phyloP scores from a whole-genome alignment of 2,329 filamentous ascomycete species.

The Penicillium sp. region DNA sequence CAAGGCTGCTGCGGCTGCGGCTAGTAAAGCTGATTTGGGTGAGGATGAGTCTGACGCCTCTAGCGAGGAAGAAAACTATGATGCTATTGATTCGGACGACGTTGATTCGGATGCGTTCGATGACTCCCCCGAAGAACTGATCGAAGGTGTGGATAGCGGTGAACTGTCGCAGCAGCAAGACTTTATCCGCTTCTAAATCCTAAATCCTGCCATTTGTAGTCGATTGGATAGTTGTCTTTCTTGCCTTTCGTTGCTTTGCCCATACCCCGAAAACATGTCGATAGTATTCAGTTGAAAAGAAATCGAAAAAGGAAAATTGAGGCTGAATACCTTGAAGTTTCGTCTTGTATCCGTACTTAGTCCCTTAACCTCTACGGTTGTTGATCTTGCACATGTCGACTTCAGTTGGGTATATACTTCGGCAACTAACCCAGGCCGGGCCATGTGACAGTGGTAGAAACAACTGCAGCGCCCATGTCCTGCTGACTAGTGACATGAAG shows the following conservation, averaged over 20 bases:
- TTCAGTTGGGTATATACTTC: neutral
- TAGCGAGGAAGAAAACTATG: conserved; percentile 64
- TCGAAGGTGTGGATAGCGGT: conserved; percentile 34
- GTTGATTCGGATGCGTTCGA: conserved; percentile 54
- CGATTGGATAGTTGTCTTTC: conserved; percentile 3
- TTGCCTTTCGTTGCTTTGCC: neutral
- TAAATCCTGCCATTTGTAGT: conserved; percentile 6
- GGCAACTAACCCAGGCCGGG: neutral
- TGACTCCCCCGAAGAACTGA: conserved; percentile 35
- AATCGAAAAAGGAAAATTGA: neutral
- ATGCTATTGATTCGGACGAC: conserved; percentile 61
- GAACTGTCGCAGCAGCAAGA: conserved; percentile 48
- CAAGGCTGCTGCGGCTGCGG: conserved; percentile 41
- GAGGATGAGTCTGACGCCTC: conserved; percentile 61
- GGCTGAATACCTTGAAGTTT: neutral
- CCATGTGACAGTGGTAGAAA: conserved; percentile 2
- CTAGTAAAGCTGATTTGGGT: conserved; percentile 36
- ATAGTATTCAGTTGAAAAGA: conserved; percentile 1
- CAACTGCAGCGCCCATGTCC: neutral
- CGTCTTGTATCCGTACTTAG: neutral
- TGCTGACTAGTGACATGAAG: conserved; percentile 2
- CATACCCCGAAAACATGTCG: conserved; percentile 10
- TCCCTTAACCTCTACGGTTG: neutral
- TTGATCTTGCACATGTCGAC: neutral
- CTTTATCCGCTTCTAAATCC: conserved; percentile 41